Conservation (phyloP, 2,329 filamentous ascomycete species). For the Raffaelea albimanens region DNA sequence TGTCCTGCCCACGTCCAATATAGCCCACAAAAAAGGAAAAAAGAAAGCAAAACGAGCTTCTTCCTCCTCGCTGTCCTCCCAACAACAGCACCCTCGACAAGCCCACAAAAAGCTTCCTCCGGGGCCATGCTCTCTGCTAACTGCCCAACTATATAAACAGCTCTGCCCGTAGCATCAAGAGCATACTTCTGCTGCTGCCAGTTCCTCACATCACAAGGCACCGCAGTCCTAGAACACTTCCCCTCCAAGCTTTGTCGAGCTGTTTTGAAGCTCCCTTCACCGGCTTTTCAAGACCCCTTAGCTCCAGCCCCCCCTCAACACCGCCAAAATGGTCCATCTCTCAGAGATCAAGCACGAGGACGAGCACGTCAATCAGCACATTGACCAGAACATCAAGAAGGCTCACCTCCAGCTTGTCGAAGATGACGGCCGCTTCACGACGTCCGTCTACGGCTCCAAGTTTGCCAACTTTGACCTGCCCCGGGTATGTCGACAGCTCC, state of each 20-base stretch:
- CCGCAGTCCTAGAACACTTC: not conserved
- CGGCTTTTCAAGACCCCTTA: not conserved
- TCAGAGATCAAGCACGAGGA: conserved; percentile 28
- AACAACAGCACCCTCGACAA: not conserved
- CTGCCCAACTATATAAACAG: not conserved
- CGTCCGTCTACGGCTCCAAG: conserved; percentile 78
- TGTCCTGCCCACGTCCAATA: not conserved
- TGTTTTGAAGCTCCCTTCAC: not conserved
- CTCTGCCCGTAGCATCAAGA: not conserved
- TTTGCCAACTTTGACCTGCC: conserved; percentile 78
- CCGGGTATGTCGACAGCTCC: conserved; percentile 15
- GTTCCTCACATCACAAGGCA: not conserved
- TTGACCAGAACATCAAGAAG: conserved; percentile 29
- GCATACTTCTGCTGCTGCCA: not conserved
- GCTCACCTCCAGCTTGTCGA: conserved; percentile 38
- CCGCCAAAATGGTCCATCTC: conserved; percentile 42
- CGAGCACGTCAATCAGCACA: conserved; percentile 15
- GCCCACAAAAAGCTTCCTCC: too few species aligned
- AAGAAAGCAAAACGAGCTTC: too few species aligned
- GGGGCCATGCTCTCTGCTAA: too few species aligned
- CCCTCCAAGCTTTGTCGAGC: not conserved
- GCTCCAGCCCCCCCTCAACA: not conserved
- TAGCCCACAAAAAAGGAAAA: too few species aligned
- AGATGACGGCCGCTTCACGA: conserved; percentile 53
- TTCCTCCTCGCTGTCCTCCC: too few species aligned